Evolutionary conservation across 164 flowering plant genomes (phyloP), one percentile per base, ranked within the genome.

Genomic region (Santalum album): DNA sequence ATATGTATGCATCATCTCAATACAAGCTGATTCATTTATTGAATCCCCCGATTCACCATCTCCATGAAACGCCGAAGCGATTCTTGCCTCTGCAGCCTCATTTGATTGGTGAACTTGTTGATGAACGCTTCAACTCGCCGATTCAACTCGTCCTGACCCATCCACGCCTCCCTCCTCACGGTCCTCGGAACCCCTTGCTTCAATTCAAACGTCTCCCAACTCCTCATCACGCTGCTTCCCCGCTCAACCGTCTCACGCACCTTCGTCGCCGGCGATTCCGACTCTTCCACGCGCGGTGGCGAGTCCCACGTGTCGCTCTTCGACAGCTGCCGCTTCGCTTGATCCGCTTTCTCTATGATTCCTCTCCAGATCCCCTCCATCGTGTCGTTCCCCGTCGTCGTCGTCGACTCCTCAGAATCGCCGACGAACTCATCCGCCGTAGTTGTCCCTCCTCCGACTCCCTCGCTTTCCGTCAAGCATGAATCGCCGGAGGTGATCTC

Each of bases 41-140:
- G 9, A 29, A 4, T 4, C 9, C 34, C 34, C 9, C 34, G 34
- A 29, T 29, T 29, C 6, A 29, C 34, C 34, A 29, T 29, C 34
- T 29, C 34, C 34, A 29, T 3, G 9, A 29, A 29, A 29, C 34
- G 68, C 51, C 62, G 66, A 3, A 57, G 44, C 6, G 80, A 72
- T 58, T 76, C 71, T 25, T 57, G 73, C 61, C 75, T 56, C 65
- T 76, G 71, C 48, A 76, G 11, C 61, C 68, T 62, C n/a, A n/a
- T n/a, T n/a, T n/a, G n/a, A n/a, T n/a, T n/a, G n/a, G n/a, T n/a
- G 23, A 65, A 49, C 55, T 69, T 72, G 43, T 52, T 59, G 19
- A 76, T 76, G 46, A 76, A 76, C 22, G 56, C 77, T 39, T 76
- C 80, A 1, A 64, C 73, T 56, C 62, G 54, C 39, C 17, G 48